These are phyloP conservation scores for Paecilomyces sp. DNA, from an alignment of 2,329 filamentous ascomycete genomes.

Conservation along the genomic window DNA sequence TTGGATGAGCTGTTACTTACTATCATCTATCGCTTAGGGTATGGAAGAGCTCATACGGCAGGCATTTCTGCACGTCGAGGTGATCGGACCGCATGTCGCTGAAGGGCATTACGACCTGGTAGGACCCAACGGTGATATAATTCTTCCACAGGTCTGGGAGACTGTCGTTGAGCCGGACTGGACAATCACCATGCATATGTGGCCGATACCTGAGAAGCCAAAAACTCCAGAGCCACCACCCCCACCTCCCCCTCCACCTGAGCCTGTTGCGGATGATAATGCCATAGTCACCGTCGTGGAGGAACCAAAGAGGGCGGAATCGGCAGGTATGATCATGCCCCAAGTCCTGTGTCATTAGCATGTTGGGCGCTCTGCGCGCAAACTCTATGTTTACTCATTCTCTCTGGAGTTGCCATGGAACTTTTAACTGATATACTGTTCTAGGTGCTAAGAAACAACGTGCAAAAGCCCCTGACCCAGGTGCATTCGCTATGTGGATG, in stretches of 20 bases:
- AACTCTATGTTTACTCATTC: background rate
- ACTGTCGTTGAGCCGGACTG: constrained; percentile 73
- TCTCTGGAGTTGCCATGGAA: constrained; percentile 1
- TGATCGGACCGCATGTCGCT: constrained; percentile 67
- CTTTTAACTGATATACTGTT: background rate
- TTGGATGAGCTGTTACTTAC: background rate
- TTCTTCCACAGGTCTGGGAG: constrained; percentile 75
- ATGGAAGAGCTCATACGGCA: constrained; percentile 85
- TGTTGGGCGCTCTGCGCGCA: background rate
- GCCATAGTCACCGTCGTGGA: constrained; percentile 8
- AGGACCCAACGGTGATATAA: constrained; percentile 73
- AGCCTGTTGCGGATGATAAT: constrained; percentile 11
- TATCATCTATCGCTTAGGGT: constrained; percentile 46
- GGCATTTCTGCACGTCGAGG: constrained; percentile 71
- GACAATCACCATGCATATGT: constrained; percentile 62
- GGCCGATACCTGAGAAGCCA: constrained; percentile 52
- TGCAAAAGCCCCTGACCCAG: constrained; percentile 18
- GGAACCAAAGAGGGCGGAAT: constrained; percentile 25
- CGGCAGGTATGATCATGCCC: constrained; percentile 20
- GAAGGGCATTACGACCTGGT: constrained; percentile 75
- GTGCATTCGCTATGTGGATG: constrained; percentile 39
- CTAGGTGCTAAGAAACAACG: constrained; percentile 25
- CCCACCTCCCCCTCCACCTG: constrained; percentile 16
- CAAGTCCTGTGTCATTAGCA: background rate
- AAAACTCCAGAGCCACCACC: constrained; percentile 30